Conservation (phyloP, 345 rosid genomes). For the Clausena lansium region DNA sequence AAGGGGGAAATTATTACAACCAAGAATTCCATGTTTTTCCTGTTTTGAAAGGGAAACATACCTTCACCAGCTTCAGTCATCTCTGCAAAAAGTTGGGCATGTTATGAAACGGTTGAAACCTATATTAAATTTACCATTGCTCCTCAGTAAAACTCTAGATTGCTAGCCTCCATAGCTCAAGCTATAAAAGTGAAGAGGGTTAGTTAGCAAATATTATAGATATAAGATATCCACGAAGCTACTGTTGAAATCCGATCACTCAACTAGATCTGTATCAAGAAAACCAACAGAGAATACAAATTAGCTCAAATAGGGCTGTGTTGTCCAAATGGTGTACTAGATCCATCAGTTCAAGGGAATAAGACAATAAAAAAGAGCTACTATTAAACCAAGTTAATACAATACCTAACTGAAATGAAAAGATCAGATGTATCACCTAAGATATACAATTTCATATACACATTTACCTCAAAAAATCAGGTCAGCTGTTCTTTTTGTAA, state of each 20-base stretch:
- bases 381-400: slow-evolving; percentile 21
- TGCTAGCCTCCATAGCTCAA: slow-evolving; percentile 34
- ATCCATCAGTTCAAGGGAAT: slow-evolving; percentile 10
- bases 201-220: slow-evolving; percentile 25
- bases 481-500: slow-evolving; percentile 20
- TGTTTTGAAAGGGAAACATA: slow-evolving; percentile 32
- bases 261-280: slow-evolving; percentile 40
- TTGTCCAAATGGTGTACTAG: slow-evolving; percentile 10
- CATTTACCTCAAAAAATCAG: slow-evolving; percentile 36
- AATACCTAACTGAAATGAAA: slow-evolving; percentile 25
- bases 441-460: slow-evolving; percentile 32
- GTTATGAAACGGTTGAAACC: slow-evolving; percentile 19
- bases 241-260: slow-evolving; percentile 27
- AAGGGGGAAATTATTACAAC: neutral
- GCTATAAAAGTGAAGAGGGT: slow-evolving; percentile 27
- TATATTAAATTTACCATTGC: slow-evolving; percentile 22
- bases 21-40: neutral
- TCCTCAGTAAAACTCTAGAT: slow-evolving; percentile 22
- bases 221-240: slow-evolving; percentile 23
- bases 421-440: slow-evolving; percentile 21
- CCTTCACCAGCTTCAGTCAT: slow-evolving; percentile 32
- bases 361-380: neutral
- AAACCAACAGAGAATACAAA: slow-evolving; percentile 33
- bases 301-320: slow-evolving; percentile 20
- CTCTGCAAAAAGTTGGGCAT: slow-evolving; percentile 15